Percentiles rank a stretch among this genome's conserved stretches.
These are phyloP conservation scores for Leccinellum albellum DNA, from an alignment of 768 basidiomycete species.

Conservation along the genomic window DNA sequence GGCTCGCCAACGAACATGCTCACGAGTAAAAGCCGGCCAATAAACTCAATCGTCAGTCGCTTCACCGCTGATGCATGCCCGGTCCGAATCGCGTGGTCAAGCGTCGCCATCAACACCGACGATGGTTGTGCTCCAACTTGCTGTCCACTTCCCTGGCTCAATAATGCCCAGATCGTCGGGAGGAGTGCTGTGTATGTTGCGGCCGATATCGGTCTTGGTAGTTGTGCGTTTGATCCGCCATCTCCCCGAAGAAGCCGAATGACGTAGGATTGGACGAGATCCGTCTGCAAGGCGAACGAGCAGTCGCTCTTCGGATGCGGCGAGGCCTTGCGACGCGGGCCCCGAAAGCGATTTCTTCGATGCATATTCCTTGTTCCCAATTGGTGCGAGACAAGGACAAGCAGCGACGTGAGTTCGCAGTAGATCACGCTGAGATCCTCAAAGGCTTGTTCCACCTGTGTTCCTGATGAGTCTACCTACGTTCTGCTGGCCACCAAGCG, in stretches of 20 bases:
- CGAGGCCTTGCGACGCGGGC: conserved; percentile 14
- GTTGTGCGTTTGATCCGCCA: conserved; percentile 36
- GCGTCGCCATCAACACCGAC: conserved; percentile 45
- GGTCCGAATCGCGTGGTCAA: conserved; percentile 63
- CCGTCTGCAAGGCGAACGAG: conserved; percentile 39
- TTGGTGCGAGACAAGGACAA: conserved; percentile 39
- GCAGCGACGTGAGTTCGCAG: conserved; percentile 70
- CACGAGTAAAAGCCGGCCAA: conserved; percentile 69
- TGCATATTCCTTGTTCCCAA: conserved; percentile 4
- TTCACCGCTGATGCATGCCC: conserved; percentile 63
- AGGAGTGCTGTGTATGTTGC: conserved; percentile 62
- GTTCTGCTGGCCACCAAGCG: background rate
- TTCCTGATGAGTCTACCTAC: conserved; percentile 5
- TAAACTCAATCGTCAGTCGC: conserved; percentile 66
- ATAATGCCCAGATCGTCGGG: conserved; percentile 75
- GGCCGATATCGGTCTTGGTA: conserved; percentile 51
- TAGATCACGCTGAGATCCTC: conserved; percentile 74
- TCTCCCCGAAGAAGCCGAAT: conserved; percentile 54
- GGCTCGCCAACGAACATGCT: conserved; percentile 14
- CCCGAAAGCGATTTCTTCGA: conserved; percentile 9
- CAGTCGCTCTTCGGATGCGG: conserved; percentile 15
- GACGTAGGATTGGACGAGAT: conserved; percentile 59
- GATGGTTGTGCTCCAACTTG: conserved; percentile 16
- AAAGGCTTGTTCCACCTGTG: conserved; percentile 59
- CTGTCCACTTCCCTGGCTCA: conserved; percentile 44